Percentiles rank a stretch among this genome's conserved stretches.
Conservation (phyloP, 805 yeast genomes). For the Isabelozyma heimii region DNA sequence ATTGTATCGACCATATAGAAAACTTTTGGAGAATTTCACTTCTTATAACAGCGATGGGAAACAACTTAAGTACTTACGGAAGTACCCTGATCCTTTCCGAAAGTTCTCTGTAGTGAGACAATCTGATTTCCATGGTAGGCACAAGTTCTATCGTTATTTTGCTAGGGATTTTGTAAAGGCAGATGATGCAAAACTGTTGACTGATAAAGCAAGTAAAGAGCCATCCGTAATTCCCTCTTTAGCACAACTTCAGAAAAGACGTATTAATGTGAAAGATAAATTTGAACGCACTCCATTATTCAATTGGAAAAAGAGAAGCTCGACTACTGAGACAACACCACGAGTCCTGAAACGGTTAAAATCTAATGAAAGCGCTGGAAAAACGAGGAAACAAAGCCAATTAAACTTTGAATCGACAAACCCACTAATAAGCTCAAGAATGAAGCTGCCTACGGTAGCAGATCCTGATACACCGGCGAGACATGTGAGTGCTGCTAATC, state of each 20-base stretch:
- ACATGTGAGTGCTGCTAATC: not conserved
- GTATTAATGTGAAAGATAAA: not conserved
- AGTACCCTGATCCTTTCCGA: slow-evolving; percentile 25
- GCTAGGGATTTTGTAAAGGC: slow-evolving; percentile 12
- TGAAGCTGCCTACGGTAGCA: not conserved
- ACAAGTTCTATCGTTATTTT: slow-evolving; percentile 64
- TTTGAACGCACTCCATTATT: not conserved
- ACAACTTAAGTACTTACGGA: slow-evolving; percentile 21
- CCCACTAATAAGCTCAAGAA: not conserved
- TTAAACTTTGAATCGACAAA: not conserved
- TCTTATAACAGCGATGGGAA: slow-evolving; percentile 32
- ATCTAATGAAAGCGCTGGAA: not conserved
- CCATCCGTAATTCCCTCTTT: not conserved
- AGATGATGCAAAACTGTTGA: not conserved
- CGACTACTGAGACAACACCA: not conserved
- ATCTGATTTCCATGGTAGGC: slow-evolving; percentile 71
- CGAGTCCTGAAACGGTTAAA: not conserved
- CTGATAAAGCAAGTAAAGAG: not conserved
- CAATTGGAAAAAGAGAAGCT: not conserved
- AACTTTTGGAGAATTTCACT: slow-evolving; percentile 49
- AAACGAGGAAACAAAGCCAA: not conserved
- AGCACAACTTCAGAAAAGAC: not conserved
- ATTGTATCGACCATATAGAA: slow-evolving; percentile 50
- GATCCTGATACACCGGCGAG: not conserved
- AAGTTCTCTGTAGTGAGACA: slow-evolving; percentile 48